Evolutionary conservation across 352 stramenopile genomes (phyloP).

Genomic region (Sclerospora graminicola): DNA sequence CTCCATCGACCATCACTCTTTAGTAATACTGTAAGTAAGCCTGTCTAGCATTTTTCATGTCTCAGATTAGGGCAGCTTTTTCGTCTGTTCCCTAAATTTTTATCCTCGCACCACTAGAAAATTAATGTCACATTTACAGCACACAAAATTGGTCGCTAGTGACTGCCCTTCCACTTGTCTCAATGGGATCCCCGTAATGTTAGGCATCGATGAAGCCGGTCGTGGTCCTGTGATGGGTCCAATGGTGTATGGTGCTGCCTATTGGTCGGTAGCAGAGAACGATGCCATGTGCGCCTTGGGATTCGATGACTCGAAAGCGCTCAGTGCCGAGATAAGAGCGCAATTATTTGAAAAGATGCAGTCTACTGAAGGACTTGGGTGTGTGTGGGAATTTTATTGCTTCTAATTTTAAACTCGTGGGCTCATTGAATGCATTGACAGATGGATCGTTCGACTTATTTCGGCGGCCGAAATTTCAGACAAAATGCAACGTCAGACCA

Average conservation of each 20-base stretch:
- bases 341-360: slow-evolving; percentile 86
- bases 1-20: too few relatives aligned
- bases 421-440: slow-evolving; percentile 11
- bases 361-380: slow-evolving; percentile 42
- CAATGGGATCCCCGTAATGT: slow-evolving; percentile 49
- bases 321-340: slow-evolving; percentile 80
- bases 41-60: too few relatives aligned
- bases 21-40: too few relatives aligned
- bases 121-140: slow-evolving; percentile 32
- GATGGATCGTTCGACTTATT: slow-evolving; percentile 87
- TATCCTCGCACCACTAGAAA: too few relatives aligned
- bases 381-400: slow-evolving; percentile 5
- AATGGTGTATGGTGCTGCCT: slow-evolving; percentile 92
- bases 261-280: slow-evolving; percentile 75
- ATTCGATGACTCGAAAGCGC: slow-evolving; percentile 93
- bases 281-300: slow-evolving; percentile 71
- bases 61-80: too few relatives aligned
- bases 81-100: too few relatives aligned
- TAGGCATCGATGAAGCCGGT: slow-evolving; percentile 94
- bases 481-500: slow-evolving; percentile 89
- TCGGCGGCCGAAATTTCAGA: slow-evolving; percentile 90
- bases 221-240: slow-evolving; percentile 90
- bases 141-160: slow-evolving; percentile 42
- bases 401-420: not conserved
- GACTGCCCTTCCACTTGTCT: slow-evolving; percentile 49